Conservation (phyloP, 2,329 filamentous ascomycete genomes). For the Ascochyta lentis region DNA sequence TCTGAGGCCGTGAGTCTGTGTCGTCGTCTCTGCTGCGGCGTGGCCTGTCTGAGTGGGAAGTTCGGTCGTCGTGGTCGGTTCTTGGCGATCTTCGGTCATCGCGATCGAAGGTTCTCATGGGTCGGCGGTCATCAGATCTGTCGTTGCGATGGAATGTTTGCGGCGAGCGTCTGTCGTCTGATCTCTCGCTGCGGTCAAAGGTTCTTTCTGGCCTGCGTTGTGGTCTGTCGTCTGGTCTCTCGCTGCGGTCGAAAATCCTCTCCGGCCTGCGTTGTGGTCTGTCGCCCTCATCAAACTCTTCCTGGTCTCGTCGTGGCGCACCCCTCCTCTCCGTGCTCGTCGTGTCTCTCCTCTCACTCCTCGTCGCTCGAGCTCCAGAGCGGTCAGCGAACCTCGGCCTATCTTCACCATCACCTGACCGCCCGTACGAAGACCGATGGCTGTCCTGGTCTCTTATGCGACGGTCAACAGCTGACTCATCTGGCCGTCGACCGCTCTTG, state of each 20-base stretch:
- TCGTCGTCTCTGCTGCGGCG: background rate
- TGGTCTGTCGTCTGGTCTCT: background rate
- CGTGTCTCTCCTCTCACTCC: background rate
- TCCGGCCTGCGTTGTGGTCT: background rate
- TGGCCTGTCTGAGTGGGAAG: background rate
- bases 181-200: background rate
- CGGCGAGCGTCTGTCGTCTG: background rate
- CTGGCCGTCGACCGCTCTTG: conserved; percentile 6
- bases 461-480: conserved; percentile 12
- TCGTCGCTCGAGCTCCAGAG: background rate
- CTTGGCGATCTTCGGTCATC: conserved; percentile 3
- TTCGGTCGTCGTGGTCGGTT: conserved; percentile 3
- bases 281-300: background rate
- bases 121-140: background rate
- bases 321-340: conserved; percentile 1
- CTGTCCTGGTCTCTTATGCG: conserved; percentile 9
- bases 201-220: background rate
- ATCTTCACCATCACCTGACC: too few relatives aligned
- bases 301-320: background rate
- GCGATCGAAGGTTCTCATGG: background rate
- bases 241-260: background rate
- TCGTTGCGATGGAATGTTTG: background rate
- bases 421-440: too few relatives aligned
- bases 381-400: background rate
- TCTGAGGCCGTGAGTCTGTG: background rate